Evolutionary conservation across 2,329 filamentous ascomycete genomes (phyloP), one percentile per base, ranked within the genome.

Genomic region (Nemania abortiva): DNA sequence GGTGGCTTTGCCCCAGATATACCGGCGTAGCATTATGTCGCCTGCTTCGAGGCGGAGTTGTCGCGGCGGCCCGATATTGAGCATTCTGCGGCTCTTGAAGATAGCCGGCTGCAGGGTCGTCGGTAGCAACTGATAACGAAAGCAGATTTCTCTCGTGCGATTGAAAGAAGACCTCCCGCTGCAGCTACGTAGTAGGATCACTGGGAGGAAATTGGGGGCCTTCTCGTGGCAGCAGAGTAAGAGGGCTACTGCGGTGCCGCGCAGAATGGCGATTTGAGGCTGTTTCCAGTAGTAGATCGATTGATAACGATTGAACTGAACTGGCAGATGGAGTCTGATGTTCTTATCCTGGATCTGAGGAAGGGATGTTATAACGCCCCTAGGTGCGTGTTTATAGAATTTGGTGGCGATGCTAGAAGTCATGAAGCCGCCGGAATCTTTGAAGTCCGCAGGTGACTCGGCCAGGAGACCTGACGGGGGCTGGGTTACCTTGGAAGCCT

Each of bases 201-300:
- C 65, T n/a, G 58, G 52, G 13, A 66, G 52, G 24, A 3, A 53
- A 15, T 29, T 37, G 5, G 58, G 52, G 6, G 42, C 11, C 22
- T 57, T 57, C 42, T 66, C 52, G 22, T 66, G 58, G 18, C 22
- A 63, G 31, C 58, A 66, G 52, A 63, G 58, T 42, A 66, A 55
- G 6, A 63, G 7, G 5, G 65, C 65, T 5, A 63, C 65, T n/a
- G 52, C 29, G 5, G 15, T 27, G 11, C 6, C 13, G n/a, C 22
- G 24, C 2, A 66, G 39, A 15, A 42, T 63, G 10, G 57, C 49
- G 52, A 66, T 57, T 42, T 66, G 57, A 27, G 65, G 65, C 11
- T 27, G 52, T 6, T 57, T 37, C 58, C 65, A 63, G 42, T 63
- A 50, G 52, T 20, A 52, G 20, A 45, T 42, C 29, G 31, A 52